phyloP scores from a whole-genome alignment of 2,329 filamentous ascomycete genomes.

The Raffaelea deltoideospora region DNA sequence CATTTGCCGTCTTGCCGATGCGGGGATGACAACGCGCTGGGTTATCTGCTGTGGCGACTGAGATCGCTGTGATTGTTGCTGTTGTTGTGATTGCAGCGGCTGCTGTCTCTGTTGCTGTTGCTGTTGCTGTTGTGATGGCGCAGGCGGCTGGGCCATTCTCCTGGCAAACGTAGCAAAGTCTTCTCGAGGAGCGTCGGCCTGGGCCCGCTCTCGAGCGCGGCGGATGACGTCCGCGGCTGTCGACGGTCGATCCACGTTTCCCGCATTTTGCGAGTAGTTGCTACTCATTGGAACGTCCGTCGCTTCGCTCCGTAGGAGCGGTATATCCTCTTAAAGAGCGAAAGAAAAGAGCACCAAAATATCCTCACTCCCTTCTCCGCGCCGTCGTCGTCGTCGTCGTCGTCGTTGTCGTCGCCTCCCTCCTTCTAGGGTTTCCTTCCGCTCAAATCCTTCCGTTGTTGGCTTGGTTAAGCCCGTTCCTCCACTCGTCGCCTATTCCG shows the following conservation, averaged over 20 bases:
- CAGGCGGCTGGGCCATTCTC: conserved; percentile 8
- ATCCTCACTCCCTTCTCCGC: conserved; percentile 1
- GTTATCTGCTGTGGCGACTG: conserved; percentile 11
- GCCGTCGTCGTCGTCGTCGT: conserved; percentile 1
- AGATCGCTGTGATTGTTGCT: conserved; percentile 7
- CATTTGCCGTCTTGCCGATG: conserved; percentile 14
- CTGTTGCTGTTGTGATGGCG: neutral
- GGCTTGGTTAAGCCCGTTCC: no score
- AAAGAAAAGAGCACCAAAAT: neutral
- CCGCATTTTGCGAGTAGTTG: conserved; percentile 38
- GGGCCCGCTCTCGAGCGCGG: conserved; percentile 37
- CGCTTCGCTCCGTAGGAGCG: conserved; percentile 10
- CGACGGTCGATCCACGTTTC: conserved; percentile 31
- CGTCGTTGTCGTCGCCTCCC: no score
- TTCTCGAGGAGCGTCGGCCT: conserved; percentile 22
- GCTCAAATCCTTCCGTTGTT: no score
- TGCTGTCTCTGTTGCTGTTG: conserved; percentile 1
- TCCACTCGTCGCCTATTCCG: no score
- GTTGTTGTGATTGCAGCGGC: neutral
- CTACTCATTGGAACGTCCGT: conserved; percentile 34
- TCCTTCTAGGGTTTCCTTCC: no score
- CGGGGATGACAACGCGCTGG: conserved; percentile 11
- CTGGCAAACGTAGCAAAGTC: conserved; percentile 13
- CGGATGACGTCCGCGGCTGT: conserved; percentile 30
- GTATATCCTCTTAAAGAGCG: neutral